Evolutionary conservation across 805 yeast species (phyloP).

Genomic region (Citeromyces matritensis): DNA sequence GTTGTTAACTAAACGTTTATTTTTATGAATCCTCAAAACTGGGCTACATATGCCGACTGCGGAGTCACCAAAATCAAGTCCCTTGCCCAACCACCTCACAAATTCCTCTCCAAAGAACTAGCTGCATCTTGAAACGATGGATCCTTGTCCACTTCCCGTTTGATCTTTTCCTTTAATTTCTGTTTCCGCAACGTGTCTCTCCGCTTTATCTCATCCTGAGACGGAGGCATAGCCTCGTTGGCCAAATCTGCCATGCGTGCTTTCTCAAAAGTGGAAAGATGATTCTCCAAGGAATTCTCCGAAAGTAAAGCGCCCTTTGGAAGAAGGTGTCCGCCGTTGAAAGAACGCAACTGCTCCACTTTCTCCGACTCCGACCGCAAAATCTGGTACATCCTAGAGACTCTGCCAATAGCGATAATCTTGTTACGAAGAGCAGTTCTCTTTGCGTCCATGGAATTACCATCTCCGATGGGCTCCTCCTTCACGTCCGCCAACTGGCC

Average conservation of each 20-base stretch:
- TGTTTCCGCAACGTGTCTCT: conserved; percentile 29
- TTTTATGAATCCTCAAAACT: too few species aligned
- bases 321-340: conserved; percentile 50
- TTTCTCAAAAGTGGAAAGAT: conserved; percentile 64
- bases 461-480: conserved; percentile 2
- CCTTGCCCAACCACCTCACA: too few species aligned
- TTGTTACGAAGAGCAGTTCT: conserved; percentile 57
- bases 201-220: conserved; percentile 35
- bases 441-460: conserved; percentile 13
- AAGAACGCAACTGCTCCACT: conserved; percentile 65
- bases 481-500: conserved; percentile 2
- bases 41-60: too few species aligned
- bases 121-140: conserved; percentile 10
- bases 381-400: conserved; percentile 85
- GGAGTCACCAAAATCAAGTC: too few species aligned
- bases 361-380: conserved; percentile 81
- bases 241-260: conserved; percentile 67
- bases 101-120: too few species aligned
- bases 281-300: conserved; percentile 53
- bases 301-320: conserved; percentile 82
- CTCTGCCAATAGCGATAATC: conserved; percentile 91
- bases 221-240: conserved; percentile 86
- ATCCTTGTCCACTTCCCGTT: conserved; percentile 9
- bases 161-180: conserved; percentile 19
- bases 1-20: too few species aligned